phyloP scores from a whole-genome alignment of 1,284 basidiomycete genomes.

The Moesziomyces sp. region DNA sequence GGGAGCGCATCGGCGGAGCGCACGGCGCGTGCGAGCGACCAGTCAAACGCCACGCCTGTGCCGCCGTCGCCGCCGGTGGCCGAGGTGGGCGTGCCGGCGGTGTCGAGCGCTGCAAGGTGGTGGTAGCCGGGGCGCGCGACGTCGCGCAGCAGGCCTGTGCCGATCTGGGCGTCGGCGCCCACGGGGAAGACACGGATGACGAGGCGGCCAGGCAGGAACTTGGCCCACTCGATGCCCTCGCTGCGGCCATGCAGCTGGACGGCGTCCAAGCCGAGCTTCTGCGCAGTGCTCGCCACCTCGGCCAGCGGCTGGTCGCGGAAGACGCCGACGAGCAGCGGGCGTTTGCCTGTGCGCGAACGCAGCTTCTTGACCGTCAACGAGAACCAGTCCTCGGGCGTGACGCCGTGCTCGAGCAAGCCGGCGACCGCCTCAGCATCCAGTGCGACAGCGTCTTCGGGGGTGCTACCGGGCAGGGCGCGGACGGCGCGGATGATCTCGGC shows the following conservation, averaged over 20 bases:
- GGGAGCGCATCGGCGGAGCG: conserved; percentile 36
- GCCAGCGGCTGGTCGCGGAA: conserved; percentile 64
- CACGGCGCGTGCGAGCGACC: conserved; percentile 49
- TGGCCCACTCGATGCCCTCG: conserved; percentile 62
- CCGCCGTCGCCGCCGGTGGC: conserved; percentile 52
- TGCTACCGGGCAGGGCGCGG: conserved; percentile 25
- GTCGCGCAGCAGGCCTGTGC: conserved; percentile 45
- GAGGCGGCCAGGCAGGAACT: conserved; percentile 59
- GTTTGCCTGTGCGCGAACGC: conserved; percentile 33
- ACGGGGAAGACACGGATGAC: conserved; percentile 65
- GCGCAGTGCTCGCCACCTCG: conserved; percentile 52
- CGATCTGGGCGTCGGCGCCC: conserved; percentile 11
- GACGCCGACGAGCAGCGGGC: conserved; percentile 64
- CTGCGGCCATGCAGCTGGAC: conserved; percentile 65
- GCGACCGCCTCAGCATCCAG: conserved; percentile 6
- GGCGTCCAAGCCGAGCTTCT: conserved; percentile 56
- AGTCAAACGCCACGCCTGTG: conserved; percentile 57
- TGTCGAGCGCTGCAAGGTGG: conserved; percentile 62
- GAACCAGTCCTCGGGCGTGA: conserved; percentile 60
- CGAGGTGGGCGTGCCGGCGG: conserved; percentile 27
- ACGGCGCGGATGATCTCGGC: conserved; percentile 58
- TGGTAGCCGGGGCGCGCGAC: conserved; percentile 58
- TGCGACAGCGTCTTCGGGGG: background rate
- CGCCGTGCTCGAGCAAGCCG: conserved; percentile 27
- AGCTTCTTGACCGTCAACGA: conserved; percentile 48